Base-by-base conservation (phyloP, 1,284 basidiomycete genomes). In the Fistulina hepatica region DNA sequence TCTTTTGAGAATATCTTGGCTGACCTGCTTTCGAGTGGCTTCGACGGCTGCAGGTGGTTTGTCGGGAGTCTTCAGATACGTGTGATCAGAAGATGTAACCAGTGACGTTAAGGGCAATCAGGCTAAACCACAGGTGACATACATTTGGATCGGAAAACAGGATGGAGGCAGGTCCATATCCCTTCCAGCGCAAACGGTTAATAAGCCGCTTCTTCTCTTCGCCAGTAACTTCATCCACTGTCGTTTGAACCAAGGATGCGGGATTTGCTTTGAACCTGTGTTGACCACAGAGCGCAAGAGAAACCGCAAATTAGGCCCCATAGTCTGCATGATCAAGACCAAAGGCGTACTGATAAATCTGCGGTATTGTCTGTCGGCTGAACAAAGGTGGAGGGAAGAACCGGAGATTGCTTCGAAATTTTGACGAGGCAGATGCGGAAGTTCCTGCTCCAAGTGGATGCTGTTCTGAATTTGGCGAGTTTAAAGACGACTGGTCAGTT, bases 311-410 rank as follows among this genome's bases (percentile, higher is more conserved):
- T n/a, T n/a, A n/a, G n/a, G n/a, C n/a, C n/a, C n/a, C n/a, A n/a
- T n/a, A n/a, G n/a, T n/a, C n/a, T n/a, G n/a, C n/a, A n/a, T 25
- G 19, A 30, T 37, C 33, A 21, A 22, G 22, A 22, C 36, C 12
- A 34, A 8, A 5, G 9, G 57, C 65, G 37, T 36, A 86, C 86
- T 78, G 81, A 63, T 90, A 92, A 35, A 71, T 72, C 45, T 83
- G 77, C 16, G 86, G 75, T 28, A 90, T 71, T 0, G 65, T 65
- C 46, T 86, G 80, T 21, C 86, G 69, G 49, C 81, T 83, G 58
- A 92, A 92, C 31, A 90, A 56, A 5, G 88, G 86, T 2, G 89
- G 88, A 21, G 89, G 85, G 43, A 88, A 76, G 8, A 86, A 62
- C 16, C 81, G 69, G 13, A 88, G 60, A 48, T 77, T 76, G 48